Conservation (phyloP, 2,329 filamentous ascomycete species). For the Aureobasidium sp. region DNA sequence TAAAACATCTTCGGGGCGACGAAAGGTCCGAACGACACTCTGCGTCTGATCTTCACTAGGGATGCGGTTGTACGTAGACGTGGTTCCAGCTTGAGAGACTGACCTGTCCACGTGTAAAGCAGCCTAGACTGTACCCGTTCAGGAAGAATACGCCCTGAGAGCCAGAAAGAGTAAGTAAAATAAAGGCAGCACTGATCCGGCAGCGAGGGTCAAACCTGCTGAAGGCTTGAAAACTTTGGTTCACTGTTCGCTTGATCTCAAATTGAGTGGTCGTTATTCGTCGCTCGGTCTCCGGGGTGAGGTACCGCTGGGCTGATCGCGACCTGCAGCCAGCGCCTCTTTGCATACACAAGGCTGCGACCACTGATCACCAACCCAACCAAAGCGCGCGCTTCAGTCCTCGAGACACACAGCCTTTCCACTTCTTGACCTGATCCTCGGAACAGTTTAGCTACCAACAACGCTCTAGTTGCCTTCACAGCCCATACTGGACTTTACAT, state of each 20-base stretch:
- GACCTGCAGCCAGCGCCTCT: neutral
- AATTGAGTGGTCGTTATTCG: neutral
- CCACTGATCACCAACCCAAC: neutral
- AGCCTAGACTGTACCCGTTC: no score
- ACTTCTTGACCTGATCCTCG: neutral
- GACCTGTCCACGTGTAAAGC: no score
- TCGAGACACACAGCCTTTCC: neutral
- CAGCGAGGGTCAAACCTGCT: neutral
- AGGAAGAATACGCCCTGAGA: no score
- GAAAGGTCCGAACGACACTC: no score
- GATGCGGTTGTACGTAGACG: no score
- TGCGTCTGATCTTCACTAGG: no score
- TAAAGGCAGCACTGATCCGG: neutral
- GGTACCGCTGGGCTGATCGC: neutral
- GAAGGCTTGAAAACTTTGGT: neutral
- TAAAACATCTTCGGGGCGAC: no score
- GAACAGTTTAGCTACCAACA: neutral
- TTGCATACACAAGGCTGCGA: neutral
- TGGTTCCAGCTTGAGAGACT: no score
- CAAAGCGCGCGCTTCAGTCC: constrained; percentile 3
- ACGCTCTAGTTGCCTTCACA: neutral
- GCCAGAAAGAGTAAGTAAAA: no score
- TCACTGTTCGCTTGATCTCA: constrained; percentile 30
- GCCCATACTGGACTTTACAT: neutral
- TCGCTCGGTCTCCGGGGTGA: neutral